These are phyloP conservation scores for Talaromyces sp. DNA, from an alignment of 2,329 filamentous ascomycete species.

Conservation along the genomic window DNA sequence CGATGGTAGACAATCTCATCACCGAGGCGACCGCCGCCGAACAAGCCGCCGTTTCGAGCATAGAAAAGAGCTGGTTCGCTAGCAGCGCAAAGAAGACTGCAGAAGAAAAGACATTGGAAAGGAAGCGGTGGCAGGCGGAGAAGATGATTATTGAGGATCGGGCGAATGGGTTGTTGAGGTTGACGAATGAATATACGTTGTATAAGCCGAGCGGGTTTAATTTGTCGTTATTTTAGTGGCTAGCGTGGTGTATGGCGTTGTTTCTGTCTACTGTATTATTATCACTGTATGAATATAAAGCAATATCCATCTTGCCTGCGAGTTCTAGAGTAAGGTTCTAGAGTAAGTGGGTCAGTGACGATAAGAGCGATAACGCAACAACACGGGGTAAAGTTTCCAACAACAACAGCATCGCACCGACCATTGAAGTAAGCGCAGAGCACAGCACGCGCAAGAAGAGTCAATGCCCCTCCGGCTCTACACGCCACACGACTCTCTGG, in stretches of 20 bases:
- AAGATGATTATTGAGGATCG: constrained; percentile 37
- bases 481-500: constrained; percentile 1
- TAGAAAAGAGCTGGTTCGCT: constrained; percentile 27
- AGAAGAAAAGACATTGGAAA: constrained; percentile 28
- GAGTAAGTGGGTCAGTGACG: background rate
- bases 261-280: background rate
- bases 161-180: constrained; percentile 27
- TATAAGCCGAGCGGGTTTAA: constrained; percentile 6
- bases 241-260: constrained; percentile 1
- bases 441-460: background rate
- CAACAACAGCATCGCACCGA: background rate
- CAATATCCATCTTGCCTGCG: background rate
- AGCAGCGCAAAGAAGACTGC: constrained; percentile 22
- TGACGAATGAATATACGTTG: constrained; percentile 31
- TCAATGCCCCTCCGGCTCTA: constrained; percentile 16
- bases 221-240: constrained; percentile 5
- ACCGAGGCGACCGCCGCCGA: constrained; percentile 37
- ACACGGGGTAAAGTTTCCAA: background rate
- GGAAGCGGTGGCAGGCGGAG: constrained; percentile 42
- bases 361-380: background rate
- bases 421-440: background rate
- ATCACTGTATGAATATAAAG: background rate
- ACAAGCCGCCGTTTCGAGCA: constrained; percentile 32
- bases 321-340: background rate
- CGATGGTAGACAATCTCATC: constrained; percentile 70